Evolutionary conservation across 148 eudicot species (phyloP), one percentile per base, ranked within the genome.

Genomic region (Spergularia marina): DNA sequence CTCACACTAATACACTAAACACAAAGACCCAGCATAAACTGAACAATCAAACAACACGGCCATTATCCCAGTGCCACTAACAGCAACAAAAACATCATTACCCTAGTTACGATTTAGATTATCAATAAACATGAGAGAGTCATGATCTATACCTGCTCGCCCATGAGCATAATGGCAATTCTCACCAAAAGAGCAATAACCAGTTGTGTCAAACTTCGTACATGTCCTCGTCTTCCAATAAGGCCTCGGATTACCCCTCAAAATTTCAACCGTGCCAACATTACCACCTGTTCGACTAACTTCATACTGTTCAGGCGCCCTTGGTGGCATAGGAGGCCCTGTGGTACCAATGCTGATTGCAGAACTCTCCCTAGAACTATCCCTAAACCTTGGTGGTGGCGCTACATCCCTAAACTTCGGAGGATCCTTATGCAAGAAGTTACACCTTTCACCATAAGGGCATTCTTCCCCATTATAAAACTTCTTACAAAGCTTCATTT

Each of bases 121-220:
- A 57, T 10, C 17, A 58, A 59, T 6, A 54, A 7, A 66, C 74
- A 20, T 54, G 0, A 53, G 59, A 25, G 6, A 23, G 40, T 56
- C 18, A 58, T 57, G 44, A 72, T 18, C 2, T 21, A 74, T 87
- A 94, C 98, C 97, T 86, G 90, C 82, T 66, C 57, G 76, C 6
- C 98, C 99, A 84, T 95, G 97, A 77, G 97, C 98, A 84, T 77
- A 95, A 74, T 92, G 92, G 75, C 99, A 95, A 76, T 81, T 89
- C 57, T 90, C 97, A 51, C 91, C 92, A 78, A 81, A 90, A 16
- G 87, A 88, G 53, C 99, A 95, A 10, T 84, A 83, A 44, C 99
- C 97, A 2, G 94, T 85, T 0, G 68, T 78, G 83, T 94, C 96
- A 88, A 89, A 94, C 82, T 86, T 91, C 12, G 75, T 83, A 75